A percentile compares a stretch with the other conserved stretches of the same genome.
Evolutionary conservation across 306 rosid species (phyloP).

Genomic region (Cercis canadensis): DNA sequence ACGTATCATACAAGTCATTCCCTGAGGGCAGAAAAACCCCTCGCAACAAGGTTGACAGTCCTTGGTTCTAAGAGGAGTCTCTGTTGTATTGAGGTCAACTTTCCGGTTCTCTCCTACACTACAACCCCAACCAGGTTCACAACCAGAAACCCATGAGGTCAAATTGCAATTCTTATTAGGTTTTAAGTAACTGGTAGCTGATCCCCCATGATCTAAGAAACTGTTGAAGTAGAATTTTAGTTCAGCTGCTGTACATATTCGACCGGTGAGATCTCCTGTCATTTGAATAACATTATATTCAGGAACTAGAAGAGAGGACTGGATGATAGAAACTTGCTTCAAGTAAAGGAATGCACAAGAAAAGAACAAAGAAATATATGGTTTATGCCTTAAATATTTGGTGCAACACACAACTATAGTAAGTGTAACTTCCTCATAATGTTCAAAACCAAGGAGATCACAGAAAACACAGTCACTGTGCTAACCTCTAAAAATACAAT

Average conservation of each 20-base stretch:
- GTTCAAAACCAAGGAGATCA: not conserved
- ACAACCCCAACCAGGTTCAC: constrained; percentile 93
- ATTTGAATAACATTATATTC: constrained; percentile 27
- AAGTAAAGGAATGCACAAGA: constrained; percentile 5
- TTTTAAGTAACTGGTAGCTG: constrained; percentile 48
- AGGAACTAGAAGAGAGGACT: constrained; percentile 27
- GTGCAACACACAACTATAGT: constrained; percentile 24
- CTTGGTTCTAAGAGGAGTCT: constrained; percentile 52
- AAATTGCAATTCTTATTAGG: constrained; percentile 80
- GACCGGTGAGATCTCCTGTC: constrained; percentile 63
- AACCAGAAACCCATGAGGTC: constrained; percentile 73
- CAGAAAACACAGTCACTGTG: not conserved
- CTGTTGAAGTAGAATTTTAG: constrained; percentile 60
- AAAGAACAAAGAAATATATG: constrained; percentile 5
- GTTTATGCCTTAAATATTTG: no score
- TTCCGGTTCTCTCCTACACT: constrained; percentile 33
- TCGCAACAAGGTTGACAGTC: constrained; percentile 79
- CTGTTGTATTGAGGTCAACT: constrained; percentile 50
- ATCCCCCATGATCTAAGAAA: constrained; percentile 35
- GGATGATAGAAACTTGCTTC: constrained; percentile 4
- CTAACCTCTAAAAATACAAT: constrained; percentile 10
- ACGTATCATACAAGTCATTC: constrained; percentile 90
- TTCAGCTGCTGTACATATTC: constrained; percentile 71
- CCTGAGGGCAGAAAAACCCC: constrained; percentile 85
- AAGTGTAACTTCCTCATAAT: not conserved